Percentiles rank a stretch among this genome's conserved stretches.
phyloP scores from a whole-genome alignment of 2,329 filamentous ascomycete species.

The Beauveria medogensis region DNA sequence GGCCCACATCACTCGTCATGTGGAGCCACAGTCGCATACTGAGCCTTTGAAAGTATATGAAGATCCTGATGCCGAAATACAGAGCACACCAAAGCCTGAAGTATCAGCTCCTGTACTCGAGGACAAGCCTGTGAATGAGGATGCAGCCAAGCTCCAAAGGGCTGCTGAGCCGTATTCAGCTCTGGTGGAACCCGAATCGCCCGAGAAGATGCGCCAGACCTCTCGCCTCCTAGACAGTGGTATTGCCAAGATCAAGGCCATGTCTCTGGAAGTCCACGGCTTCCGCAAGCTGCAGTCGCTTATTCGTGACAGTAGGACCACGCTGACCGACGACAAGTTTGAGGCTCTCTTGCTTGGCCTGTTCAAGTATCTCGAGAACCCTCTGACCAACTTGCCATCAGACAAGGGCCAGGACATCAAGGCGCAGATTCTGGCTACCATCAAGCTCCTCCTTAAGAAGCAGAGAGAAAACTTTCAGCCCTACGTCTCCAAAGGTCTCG shows the following conservation, averaged over 20 bases:
- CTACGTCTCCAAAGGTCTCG: conserved; percentile 60
- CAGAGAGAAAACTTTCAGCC: conserved; percentile 58
- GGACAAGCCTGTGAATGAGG: conserved; percentile 53
- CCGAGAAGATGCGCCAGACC: conserved; percentile 50
- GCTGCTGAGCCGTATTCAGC: conserved; percentile 17
- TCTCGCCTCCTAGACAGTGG: conserved; percentile 62
- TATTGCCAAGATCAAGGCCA: conserved; percentile 62
- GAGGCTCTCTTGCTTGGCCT: conserved; percentile 58
- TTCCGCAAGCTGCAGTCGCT: conserved; percentile 72
- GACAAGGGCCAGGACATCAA: conserved; percentile 66
- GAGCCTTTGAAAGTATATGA: conserved; percentile 48
- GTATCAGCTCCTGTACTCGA: conserved; percentile 46
- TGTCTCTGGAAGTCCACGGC: conserved; percentile 70
- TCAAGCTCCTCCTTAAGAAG: conserved; percentile 63
- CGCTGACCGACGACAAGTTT: conserved; percentile 60
- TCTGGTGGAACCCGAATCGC: conserved; percentile 25
- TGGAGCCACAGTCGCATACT: conserved; percentile 4
- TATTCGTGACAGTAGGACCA: conserved; percentile 56
- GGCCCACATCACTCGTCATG: background rate
- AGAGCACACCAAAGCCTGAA: conserved; percentile 36
- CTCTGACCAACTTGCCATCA: conserved; percentile 42
- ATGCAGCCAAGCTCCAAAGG: conserved; percentile 27
- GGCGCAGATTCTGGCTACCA: conserved; percentile 64
- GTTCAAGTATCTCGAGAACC: conserved; percentile 63
- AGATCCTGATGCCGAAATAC: conserved; percentile 48